Conservation (phyloP, 2,329 filamentous ascomycete genomes). For the Ophiostoma himal-ulmi region DNA sequence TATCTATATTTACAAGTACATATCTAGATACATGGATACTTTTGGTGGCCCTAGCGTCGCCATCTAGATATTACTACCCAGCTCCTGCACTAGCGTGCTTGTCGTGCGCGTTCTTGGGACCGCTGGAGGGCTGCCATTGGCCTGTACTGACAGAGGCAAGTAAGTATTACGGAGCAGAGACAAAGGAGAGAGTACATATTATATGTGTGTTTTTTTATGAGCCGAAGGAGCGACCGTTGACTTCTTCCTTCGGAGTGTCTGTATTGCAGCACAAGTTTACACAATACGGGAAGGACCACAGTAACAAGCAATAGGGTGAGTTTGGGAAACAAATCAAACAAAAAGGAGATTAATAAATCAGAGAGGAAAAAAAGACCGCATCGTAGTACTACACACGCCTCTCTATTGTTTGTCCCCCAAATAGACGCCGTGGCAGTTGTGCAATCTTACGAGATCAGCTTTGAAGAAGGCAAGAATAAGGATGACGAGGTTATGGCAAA, state of each 20-base stretch:
- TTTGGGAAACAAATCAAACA: neutral
- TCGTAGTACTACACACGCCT: neutral
- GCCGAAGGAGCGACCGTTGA: slow-evolving; percentile 3
- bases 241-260: neutral
- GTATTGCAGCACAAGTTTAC: neutral
- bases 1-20: neutral
- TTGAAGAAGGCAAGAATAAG: neutral
- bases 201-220: neutral
- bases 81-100: slow-evolving; percentile 21
- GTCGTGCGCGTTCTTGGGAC: slow-evolving; percentile 19
- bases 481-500: neutral
- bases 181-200: no score
- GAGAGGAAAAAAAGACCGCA: neutral
- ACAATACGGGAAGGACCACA: slow-evolving; percentile 1
- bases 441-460: slow-evolving; percentile 2
- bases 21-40: neutral
- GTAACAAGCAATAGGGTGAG: neutral
- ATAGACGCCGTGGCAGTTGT: neutral
- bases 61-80: slow-evolving; percentile 6
- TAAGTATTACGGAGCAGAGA: no score
- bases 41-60: slow-evolving; percentile 5
- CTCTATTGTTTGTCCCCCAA: neutral
- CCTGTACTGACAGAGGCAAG: neutral
- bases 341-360: neutral
- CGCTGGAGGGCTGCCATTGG: slow-evolving; percentile 14